These are phyloP conservation scores for Zea mays DNA, from an alignment of 176 grass and related monocot species.

Conservation along the genomic window Zm-B73-REFERENCE-NAM-5.0 NC_050103.1:169743501-169744000, in stretches of 20 bases:
- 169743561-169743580: slow-evolving; percentile 42
- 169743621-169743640: slow-evolving; percentile 21
- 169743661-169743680: too few species aligned
- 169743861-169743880: slow-evolving; percentile 4
- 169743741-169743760: slow-evolving; percentile 42
- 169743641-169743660: neutral
- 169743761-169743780: slow-evolving; percentile 33
- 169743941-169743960: neutral
- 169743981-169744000: slow-evolving; percentile 29
- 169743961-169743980: neutral
- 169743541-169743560: slow-evolving; percentile 44
- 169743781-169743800: slow-evolving; percentile 53
- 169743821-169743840: slow-evolving; percentile 36
- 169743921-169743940: slow-evolving; percentile 3
- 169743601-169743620: neutral
- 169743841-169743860: slow-evolving; percentile 27
- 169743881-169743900: neutral
- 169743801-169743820: slow-evolving; percentile 38
- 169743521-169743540: slow-evolving; percentile 42
- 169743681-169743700: neutral
- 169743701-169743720: slow-evolving; percentile 1
- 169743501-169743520: slow-evolving; percentile 38
- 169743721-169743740: neutral
- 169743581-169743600: neutral
- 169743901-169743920: slow-evolving; percentile 3